Base-by-base conservation (phyloP, 2,329 filamentous ascomycete genomes). In the Diaporthe amygdali region DNA sequence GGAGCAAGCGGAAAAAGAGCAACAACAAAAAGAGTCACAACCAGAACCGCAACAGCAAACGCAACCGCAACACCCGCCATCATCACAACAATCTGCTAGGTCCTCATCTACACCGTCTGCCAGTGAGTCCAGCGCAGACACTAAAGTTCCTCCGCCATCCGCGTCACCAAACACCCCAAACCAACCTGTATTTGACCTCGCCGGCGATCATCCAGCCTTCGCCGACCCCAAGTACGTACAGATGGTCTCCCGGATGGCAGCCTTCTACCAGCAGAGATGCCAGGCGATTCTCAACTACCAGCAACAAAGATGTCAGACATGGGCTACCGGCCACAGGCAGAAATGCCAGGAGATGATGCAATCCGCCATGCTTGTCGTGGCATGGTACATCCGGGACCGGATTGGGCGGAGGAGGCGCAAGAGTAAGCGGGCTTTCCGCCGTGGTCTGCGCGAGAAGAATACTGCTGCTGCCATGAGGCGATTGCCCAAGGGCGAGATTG, bases 321-420 rank as follows among this genome's bases (percentile, higher is more conserved):
- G 84, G 84, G 84, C 84, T 69, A 82, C 78, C 73, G 78, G 82
- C 76, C 83, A 86, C 76, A 81, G 83, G 51, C 82, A 85, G 74
- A 83, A 84, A 75, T 84, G 82, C 74, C 84, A 85, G 76, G 84
- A 86, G 72, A 84, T 84, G 80, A 84, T 82, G 78, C 84, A 85
- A 74, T 84, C 84, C 0, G 83, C 84, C 70, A 86, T 85, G 82
- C 76, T 86, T 27, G 82, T 86, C 5, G 83, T 86, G 39, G 84
- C 84, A 15, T 86, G 84, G 84, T 86, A 86, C 74, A 82, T 85
- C 52, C 82, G 84, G 52, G 84, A 86, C 74, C 82, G 84, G 39
- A 84, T 86, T 74, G 79, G 81, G 71, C 81, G 84, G 39, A 79
- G 84, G 34, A 80, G 84, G 52, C 79, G 79, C 74, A 78, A 81